A percentile compares a stretch with the other conserved stretches of the same genome.
Evolutionary conservation across 805 yeast genomes (phyloP).

Genomic region (Komagataella mondaviorum): DNA sequence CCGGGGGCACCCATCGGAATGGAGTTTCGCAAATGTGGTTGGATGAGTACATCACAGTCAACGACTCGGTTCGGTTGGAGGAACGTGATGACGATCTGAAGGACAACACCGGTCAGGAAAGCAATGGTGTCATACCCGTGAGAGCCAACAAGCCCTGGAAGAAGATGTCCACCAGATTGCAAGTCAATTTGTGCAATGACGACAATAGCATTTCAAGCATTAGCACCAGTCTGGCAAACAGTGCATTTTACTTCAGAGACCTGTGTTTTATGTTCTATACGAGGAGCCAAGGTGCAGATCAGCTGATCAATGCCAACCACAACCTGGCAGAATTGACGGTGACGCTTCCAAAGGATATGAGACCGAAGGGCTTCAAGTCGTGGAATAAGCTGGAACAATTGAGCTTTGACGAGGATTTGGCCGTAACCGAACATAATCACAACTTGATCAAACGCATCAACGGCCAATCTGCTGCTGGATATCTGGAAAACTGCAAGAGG

Average conservation of each 20-base stretch:
- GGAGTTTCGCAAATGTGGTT: constrained; percentile 16
- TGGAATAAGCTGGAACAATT: neutral
- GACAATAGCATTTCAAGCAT: neutral
- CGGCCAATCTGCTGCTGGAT: constrained; percentile 40
- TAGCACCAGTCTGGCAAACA: neutral
- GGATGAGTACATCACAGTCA: neutral
- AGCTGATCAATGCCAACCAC: neutral
- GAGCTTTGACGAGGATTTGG: constrained; percentile 13
- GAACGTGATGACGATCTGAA: constrained; percentile 6
- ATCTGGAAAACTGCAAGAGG: constrained; percentile 28
- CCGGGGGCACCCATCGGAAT: constrained; percentile 8
- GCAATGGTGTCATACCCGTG: constrained; percentile 2
- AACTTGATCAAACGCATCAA: constrained; percentile 49
- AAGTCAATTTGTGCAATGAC: neutral
- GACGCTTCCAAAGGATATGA: neutral
- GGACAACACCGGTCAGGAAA: constrained; percentile 5
- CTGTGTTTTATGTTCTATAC: neutral
- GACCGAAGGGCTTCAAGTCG: neutral
- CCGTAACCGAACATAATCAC: constrained; percentile 36
- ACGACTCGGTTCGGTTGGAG: neutral
- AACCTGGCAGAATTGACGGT: neutral
- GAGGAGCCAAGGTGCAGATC: neutral
- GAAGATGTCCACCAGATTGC: neutral
- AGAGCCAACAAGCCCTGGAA: neutral
- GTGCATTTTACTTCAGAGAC: neutral